Percentiles rank a stretch among this genome's conserved stretches.
Evolutionary conservation across 163 green algal genomes (phyloP).

Genomic region (Chlorella variabilis): DNA sequence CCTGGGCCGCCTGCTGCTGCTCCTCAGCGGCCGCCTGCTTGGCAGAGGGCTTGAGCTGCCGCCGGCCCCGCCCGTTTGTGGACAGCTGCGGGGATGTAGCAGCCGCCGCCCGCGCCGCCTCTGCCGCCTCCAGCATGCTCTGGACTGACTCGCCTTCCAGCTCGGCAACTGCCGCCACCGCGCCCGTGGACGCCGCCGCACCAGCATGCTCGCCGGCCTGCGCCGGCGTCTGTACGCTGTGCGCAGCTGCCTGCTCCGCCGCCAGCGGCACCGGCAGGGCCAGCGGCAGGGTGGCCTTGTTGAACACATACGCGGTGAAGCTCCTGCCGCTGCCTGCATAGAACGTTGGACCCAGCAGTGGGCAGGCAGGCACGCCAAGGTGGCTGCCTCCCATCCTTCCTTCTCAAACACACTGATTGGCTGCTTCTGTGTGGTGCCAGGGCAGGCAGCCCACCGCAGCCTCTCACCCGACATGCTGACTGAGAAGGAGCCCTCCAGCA

Average conservation of each 20-base stretch:
- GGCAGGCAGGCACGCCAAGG: too few species aligned
- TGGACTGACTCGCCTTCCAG: slow-evolving; percentile 3
- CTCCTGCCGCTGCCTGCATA: slow-evolving; percentile 81
- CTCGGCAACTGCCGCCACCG: not conserved
- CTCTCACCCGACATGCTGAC: slow-evolving; percentile 89
- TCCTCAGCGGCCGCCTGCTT: not conserved
- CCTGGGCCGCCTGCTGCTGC: not conserved
- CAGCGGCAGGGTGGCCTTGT: not conserved
- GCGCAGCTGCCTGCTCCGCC: not conserved
- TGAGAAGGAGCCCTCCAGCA: slow-evolving; percentile 75
- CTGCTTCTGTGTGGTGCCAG: too few species aligned
- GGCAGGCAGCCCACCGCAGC: not conserved
- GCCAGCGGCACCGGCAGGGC: slow-evolving; percentile 4
- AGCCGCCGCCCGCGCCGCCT: not conserved
- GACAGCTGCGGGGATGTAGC: not conserved
- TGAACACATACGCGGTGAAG: slow-evolving; percentile 92
- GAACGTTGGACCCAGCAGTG: not conserved
- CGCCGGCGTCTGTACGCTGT: slow-evolving; percentile 28
- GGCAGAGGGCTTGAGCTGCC: slow-evolving; percentile 18
- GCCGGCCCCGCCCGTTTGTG: not conserved
- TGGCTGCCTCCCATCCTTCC: too few species aligned
- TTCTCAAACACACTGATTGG: not conserved
- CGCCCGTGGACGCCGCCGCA: not conserved
- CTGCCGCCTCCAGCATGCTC: not conserved
- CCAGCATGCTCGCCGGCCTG: not conserved